Evolutionary conservation across 108 stramenopile species (phyloP).

Genomic region (Cyclotella distinguenda): DNA sequence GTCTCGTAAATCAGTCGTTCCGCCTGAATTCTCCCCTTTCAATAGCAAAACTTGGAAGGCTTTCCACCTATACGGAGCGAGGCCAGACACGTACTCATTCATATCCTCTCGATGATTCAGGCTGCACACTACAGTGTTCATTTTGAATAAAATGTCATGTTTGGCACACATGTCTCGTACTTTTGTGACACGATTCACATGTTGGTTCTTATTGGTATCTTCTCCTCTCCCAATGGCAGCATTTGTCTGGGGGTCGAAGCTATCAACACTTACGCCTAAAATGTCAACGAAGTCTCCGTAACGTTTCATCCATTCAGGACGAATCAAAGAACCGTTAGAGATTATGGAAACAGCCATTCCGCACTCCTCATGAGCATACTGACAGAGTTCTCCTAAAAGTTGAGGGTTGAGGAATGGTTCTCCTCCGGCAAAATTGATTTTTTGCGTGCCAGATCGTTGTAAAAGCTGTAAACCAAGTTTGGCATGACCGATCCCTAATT

Average conservation of each 20-base stretch:
- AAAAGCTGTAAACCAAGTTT: slow-evolving; percentile 18
- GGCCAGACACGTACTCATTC: slow-evolving; percentile 24
- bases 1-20: slow-evolving; percentile 26
- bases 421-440: slow-evolving; percentile 53
- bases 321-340: slow-evolving; percentile 42
- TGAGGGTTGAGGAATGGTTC: slow-evolving; percentile 44
- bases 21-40: slow-evolving; percentile 38
- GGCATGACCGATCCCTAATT: slow-evolving; percentile 15
- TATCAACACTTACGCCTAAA: slow-evolving; percentile 35
- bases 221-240: slow-evolving; percentile 38
- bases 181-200: slow-evolving; percentile 24
- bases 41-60: slow-evolving; percentile 45
- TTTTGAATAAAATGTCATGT: slow-evolving; percentile 44
- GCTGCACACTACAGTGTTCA: slow-evolving; percentile 51
- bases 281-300: slow-evolving; percentile 47
- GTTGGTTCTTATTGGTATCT: slow-evolving; percentile 23
- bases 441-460: slow-evolving; percentile 33
- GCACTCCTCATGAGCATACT: slow-evolving; percentile 24
- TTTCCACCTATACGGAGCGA: slow-evolving; percentile 50
- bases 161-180: slow-evolving; percentile 34
- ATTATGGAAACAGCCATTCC: slow-evolving; percentile 49
- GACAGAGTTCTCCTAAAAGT: slow-evolving; percentile 31
- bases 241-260: slow-evolving; percentile 32
- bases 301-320: slow-evolving; percentile 30
- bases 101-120: slow-evolving; percentile 47